Base-by-base conservation (phyloP, 805 yeast genomes). In the Vanderwaltozyma yarrowii region DNA sequence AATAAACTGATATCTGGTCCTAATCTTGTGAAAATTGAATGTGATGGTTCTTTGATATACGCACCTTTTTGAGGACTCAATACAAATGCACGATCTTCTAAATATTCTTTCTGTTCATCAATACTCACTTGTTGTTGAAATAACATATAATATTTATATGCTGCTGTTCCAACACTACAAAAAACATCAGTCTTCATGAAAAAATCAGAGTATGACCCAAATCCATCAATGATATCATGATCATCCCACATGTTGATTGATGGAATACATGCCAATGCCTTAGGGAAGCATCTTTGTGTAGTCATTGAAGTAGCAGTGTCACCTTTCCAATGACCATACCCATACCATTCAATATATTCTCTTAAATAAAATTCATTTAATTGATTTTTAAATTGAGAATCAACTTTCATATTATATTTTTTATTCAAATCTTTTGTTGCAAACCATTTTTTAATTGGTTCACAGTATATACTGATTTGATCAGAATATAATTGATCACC, bases 401-500 rank as follows among this genome's bases (percentile, higher is more conserved):
- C 65, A 21, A 74, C 59, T 33, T 60, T 49, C 8, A 70, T 70
- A 26, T 63, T 50, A 26, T 58, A 58, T 46, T 74, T 78, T 45
- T 66, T 62, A 23, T 64, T 51, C 9, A 76, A 61, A 42, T 69
- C 73, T 39, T 65, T 69, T 43, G 74, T 76, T 21, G 66, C 53
- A 21, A 75, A 57, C 95, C 96, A 87, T 23, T 73, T 56, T 42
- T 69, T 57, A 47, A 82, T 73, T 7, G 56, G 55, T 34, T 69
- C 52, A 13, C 80, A 74, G 16, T 73, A 66, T 16, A 69, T 46
- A 57, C 80, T 82, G 47, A 89, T 76, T 1, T 85, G 69, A 61
- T 89, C 98, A 37, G 88, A 77, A 58, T 89, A 89, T 36, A 89
- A 71, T 62, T 89, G 98, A 61, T 89, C 98, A 24, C 98, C 98